These are phyloP conservation scores for Verticillium zaregamsianum DNA, from an alignment of 2,329 filamentous ascomycete species.

Conservation along the genomic window DNA sequence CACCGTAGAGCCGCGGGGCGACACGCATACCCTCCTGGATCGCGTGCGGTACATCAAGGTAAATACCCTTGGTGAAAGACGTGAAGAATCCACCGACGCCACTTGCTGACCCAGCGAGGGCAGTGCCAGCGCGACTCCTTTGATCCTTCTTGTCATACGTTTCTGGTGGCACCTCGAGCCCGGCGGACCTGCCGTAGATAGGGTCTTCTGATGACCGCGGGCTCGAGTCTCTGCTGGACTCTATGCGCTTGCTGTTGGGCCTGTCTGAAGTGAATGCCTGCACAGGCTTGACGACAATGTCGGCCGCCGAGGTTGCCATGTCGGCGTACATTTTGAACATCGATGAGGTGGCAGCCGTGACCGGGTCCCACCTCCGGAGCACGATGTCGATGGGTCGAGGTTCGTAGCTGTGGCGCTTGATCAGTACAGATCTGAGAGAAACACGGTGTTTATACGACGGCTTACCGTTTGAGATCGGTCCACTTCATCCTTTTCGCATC, in stretches of 20 bases:
- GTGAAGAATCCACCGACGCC: conserved; percentile 33
- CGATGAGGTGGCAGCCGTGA: conserved; percentile 19
- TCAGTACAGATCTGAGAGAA: conserved; percentile 4
- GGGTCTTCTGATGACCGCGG: not conserved
- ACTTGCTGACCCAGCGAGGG: conserved; percentile 8
- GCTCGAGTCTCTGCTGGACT: not conserved
- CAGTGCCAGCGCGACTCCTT: conserved; percentile 4
- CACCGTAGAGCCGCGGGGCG: conserved; percentile 47
- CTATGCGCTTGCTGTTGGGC: not conserved
- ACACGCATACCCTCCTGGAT: conserved; percentile 49
- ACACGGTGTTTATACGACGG: no score
- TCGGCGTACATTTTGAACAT: conserved; percentile 6
- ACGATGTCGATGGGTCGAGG: conserved; percentile 29
- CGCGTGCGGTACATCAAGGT: conserved; percentile 44
- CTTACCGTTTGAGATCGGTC: conserved; percentile 28
- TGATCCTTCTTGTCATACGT: not conserved
- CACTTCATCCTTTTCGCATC: conserved; percentile 41
- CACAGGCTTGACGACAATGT: conserved; percentile 15
- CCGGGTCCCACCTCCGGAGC: conserved; percentile 26
- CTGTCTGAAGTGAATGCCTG: conserved; percentile 8
- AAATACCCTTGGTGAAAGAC: conserved; percentile 25
- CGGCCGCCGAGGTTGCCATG: conserved; percentile 10
- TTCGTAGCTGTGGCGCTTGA: conserved; percentile 29
- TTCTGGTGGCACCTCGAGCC: not conserved
- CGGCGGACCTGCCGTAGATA: not conserved